These are phyloP conservation scores for Pyrenophora tritici-repentis DNA, from an alignment of 2,329 filamentous ascomycete species.

Conservation along the genomic window DNA sequence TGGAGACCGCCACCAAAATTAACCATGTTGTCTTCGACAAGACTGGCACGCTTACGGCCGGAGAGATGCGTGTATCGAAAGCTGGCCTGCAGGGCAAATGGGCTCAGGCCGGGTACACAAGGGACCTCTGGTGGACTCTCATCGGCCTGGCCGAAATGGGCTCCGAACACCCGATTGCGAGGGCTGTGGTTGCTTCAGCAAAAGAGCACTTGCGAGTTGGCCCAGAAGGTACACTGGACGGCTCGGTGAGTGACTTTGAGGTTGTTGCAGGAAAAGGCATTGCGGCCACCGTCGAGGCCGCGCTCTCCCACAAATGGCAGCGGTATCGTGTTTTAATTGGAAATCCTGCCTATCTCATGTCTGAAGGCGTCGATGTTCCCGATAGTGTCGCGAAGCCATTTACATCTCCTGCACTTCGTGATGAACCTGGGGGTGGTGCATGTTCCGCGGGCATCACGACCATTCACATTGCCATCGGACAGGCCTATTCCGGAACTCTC, in stretches of 20 bases:
- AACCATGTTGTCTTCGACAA: conserved; percentile 93
- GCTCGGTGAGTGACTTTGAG: conserved; percentile 82
- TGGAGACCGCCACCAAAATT: conserved; percentile 89
- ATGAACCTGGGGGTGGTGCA: conserved; percentile 37
- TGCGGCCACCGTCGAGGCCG: conserved; percentile 78
- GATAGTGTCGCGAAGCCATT: conserved; percentile 58
- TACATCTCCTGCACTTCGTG: conserved; percentile 32
- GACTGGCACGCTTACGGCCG: conserved; percentile 91
- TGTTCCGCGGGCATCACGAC: conserved; percentile 74
- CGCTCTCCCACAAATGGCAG: conserved; percentile 66
- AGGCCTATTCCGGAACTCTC: conserved; percentile 77
- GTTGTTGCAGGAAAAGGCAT: conserved; percentile 85
- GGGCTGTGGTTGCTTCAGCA: conserved; percentile 77
- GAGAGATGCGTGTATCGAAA: conserved; percentile 90
- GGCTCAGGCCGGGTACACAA: conserved; percentile 70
- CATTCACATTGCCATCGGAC: conserved; percentile 89
- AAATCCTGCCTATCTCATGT: conserved; percentile 76
- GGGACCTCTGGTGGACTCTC: conserved; percentile 90
- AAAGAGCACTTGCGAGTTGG: conserved; percentile 75
- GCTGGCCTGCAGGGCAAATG: conserved; percentile 70
- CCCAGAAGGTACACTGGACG: conserved; percentile 76
- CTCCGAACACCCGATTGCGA: conserved; percentile 95
- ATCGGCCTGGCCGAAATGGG: conserved; percentile 94
- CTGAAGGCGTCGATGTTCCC: conserved; percentile 70
- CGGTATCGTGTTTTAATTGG: conserved; percentile 81